Evolutionary conservation across 2,329 filamentous ascomycete species (phyloP), one percentile per base, ranked within the genome.

Genomic region (Alternaria rosae): DNA sequence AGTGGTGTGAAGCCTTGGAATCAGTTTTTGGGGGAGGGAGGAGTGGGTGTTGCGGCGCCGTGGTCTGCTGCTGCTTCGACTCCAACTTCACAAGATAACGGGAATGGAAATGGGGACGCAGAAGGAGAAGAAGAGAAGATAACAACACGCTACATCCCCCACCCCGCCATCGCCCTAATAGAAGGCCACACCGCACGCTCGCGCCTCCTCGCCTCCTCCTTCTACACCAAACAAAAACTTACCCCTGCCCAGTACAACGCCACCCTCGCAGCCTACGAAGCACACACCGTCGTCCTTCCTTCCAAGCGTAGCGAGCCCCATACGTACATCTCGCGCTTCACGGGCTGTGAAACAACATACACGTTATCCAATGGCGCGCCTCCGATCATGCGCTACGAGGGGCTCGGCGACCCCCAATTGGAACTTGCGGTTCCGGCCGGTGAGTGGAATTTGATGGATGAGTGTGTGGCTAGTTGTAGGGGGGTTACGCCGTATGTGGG

Each of bases 1-100:
- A 62, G 67, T 2, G 76, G 75, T 0, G 44, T 78, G 11, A 74
- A 69, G 53, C 65, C 66, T 0, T 78, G 75, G 75, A 57, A 67
- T 26, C 74, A 78, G 30, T 78, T 72, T 21, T 42, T 78, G 0
- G 61, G 35, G 9, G 59, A 57, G 0, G 70, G 58, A 0, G 59
- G 66, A 2, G 74, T 74, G 1, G 76, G 76, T 4, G 59, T 60
- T 15, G 38, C n/a, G 53, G 15, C 61, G 15, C 52, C 38, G 20
- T 9, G 26, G 42, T 7, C 12, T 57, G 11, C 20, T 25, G 13
- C 15, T 15, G 30, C n/a, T 25, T 3, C 20, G 1, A 23, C 11
- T 4, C 8, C 32, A 7, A n/a, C 21, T 6, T 9, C 32, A 15
- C 13, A 17, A 32, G 30, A 43, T 3, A 9, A 12, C 2, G 2